Conservation (phyloP, 129 eudicot genomes). For the Tanacetum coccineum region DNA sequence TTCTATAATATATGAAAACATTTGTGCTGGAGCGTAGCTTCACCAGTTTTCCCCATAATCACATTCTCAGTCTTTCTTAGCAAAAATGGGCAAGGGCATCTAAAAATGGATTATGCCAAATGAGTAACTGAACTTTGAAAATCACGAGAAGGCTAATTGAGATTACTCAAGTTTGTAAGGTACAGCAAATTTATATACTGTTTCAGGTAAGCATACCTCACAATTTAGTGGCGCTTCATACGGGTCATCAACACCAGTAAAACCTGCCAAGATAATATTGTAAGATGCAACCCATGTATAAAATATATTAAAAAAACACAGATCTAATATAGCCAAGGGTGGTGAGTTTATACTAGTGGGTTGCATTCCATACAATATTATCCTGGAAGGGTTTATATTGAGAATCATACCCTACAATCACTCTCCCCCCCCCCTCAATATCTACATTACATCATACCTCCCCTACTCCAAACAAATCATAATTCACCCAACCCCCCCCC, state of each 20-base stretch:
- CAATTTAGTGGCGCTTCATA: slow-evolving; percentile 79
- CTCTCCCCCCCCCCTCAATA: too few species aligned
- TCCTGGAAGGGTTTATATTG: too few species aligned
- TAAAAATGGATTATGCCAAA: not conserved
- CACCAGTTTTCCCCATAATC: not conserved
- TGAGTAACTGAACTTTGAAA: not conserved
- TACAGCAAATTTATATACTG: slow-evolving; percentile 2
- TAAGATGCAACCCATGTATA: slow-evolving; percentile 2
- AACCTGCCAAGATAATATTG: slow-evolving; percentile 50
- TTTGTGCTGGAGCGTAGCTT: not conserved
- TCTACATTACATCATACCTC: too few species aligned
- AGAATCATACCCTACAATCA: too few species aligned
- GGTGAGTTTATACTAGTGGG: too few species aligned
- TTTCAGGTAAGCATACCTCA: slow-evolving; percentile 52
- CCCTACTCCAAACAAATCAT: too few species aligned
- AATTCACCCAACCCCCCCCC: too few species aligned
- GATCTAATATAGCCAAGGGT: too few species aligned
- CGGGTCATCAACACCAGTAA: slow-evolving; percentile 95
- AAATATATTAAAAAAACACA: not conserved
- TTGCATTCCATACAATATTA: too few species aligned
- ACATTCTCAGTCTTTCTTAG: not conserved
- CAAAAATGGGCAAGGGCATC: not conserved
- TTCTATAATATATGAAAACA: not conserved
- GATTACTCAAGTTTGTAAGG: slow-evolving; percentile 7
- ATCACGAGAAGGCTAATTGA: slow-evolving; percentile 3